Conservation (phyloP, 495 filamentous ascomycete genomes). For the Tetracladium marchalianum region DNA sequence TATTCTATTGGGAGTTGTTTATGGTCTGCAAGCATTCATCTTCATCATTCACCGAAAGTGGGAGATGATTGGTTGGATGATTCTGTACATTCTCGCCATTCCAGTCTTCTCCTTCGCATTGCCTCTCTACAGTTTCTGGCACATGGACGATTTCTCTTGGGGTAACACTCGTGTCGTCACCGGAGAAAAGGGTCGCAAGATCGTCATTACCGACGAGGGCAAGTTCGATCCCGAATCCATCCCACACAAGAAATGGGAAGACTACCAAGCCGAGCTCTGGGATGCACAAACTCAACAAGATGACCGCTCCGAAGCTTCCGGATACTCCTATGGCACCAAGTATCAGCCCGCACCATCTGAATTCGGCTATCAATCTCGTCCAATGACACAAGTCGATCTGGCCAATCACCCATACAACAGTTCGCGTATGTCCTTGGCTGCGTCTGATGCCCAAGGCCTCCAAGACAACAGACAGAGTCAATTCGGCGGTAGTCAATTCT, state of each 20-base stretch:
- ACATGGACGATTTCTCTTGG: conserved; percentile 99
- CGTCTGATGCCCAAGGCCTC: conserved; percentile 53
- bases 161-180: conserved; percentile 94
- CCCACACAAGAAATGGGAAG: conserved; percentile 97
- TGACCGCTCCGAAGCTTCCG: conserved; percentile 83
- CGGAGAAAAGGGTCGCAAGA: conserved; percentile 86
- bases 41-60: conserved; percentile 94
- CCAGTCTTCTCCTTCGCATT: conserved; percentile 87
- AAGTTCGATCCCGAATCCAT: conserved; percentile 93
- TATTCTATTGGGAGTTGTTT: conserved; percentile 84
- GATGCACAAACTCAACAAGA: conserved; percentile 77
- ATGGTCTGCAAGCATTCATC: conserved; percentile 93
- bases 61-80: conserved; percentile 99
- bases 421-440: conserved; percentile 72
- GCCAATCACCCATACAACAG: conserved; percentile 22
- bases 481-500: conserved; percentile 35
- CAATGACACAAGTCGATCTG: conserved; percentile 63
- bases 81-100: conserved; percentile 86
- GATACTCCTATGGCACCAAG: conserved; percentile 85
- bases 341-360: conserved; percentile 50
- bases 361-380: conserved; percentile 53
- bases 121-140: conserved; percentile 95
- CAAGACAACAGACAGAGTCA: conserved; percentile 19
- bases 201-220: conserved; percentile 93
- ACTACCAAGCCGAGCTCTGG: conserved; percentile 97